Evolutionary conservation across 106 monocot genomes (phyloP).

Genomic region (Allium sativum): DNA sequence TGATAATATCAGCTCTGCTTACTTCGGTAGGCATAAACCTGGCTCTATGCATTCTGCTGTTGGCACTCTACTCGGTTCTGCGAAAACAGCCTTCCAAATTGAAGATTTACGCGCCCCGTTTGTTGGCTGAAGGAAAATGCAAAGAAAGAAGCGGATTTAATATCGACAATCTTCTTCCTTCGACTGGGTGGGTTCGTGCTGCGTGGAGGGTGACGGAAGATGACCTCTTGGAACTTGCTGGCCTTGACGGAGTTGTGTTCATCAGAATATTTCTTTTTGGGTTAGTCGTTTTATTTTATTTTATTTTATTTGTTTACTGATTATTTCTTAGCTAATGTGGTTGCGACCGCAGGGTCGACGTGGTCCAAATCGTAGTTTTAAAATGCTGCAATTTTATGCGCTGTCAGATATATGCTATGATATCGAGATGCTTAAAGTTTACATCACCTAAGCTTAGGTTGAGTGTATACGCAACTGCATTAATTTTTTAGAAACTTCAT

Average conservation of each 20-base stretch:
- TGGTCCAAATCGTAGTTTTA: background rate
- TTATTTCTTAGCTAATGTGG: background rate
- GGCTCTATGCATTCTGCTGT: conserved; percentile 63
- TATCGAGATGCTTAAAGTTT: too few species aligned
- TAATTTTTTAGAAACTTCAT: too few species aligned
- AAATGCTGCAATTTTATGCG: too few species aligned
- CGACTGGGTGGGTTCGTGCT: conserved; percentile 52
- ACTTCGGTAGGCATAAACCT: conserved; percentile 94
- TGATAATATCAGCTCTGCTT: conserved; percentile 86
- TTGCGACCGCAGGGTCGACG: background rate
- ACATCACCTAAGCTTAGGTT: too few species aligned
- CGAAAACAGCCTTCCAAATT: conserved; percentile 55
- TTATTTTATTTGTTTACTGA: background rate
- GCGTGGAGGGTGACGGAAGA: conserved; percentile 74
- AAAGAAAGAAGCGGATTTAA: conserved; percentile 17
- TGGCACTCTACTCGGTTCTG: conserved; percentile 63
- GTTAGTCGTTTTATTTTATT: conserved; percentile 13
- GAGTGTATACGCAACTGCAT: too few species aligned
- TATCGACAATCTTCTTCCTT: conserved; percentile 59
- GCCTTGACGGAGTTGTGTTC: conserved; percentile 89
- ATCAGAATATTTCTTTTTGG: conserved; percentile 79
- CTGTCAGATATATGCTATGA: too few species aligned
- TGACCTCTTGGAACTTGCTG: conserved; percentile 43
- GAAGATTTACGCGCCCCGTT: conserved; percentile 64
- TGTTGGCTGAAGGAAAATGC: conserved; percentile 41